Evolutionary conservation across 371 early-diverging fungal species (phyloP), one percentile per base, ranked within the genome.

Genomic region (Apophysomyces elegans): DNA sequence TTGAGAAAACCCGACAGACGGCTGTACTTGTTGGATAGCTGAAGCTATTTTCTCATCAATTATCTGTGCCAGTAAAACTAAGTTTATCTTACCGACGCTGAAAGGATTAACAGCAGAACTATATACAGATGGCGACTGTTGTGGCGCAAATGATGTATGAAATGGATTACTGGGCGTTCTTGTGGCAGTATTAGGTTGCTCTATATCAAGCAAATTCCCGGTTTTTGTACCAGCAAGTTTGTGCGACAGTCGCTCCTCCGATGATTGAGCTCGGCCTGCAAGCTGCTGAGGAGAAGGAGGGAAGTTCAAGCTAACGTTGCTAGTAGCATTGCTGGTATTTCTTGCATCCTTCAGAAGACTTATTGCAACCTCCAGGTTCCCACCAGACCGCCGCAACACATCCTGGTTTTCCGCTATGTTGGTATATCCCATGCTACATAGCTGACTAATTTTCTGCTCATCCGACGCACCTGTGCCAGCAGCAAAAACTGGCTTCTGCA

Each of bases 341-440:
- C 72, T 76, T 21, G 77, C 68, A 59, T 81, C 83, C n/a, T 79
- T 74, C 62, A 87, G 67, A 37, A 87, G 68, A 11, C 74, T 78
- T 2, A 78, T 75, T 6, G 88, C 88, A 16, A 87, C 85, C 14
- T 86, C 84, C 5, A 80, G 62, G 64, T 87, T 87, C 11, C 88
- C 88, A 26, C 85, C 88, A 6, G 85, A 76, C 56, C 88, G 84
- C 37, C 84, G 84, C 37, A 87, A 75, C 6, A 83, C 84, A 41
- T 87, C 85, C 36, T 73, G 71, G 64, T 82, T 84, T 41, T 67
- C 38, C 0, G 69, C 71, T 58, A 70, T 65, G 62, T 87, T 81
- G 7, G 76, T 71, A 58, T 76, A 86, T 35, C 88, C 88, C 72
- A 86, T 63, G 56, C 73, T 82, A 63, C 76, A 69, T 36, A 86